Conservation (phyloP, 257 asterid genomes). For the Lantana camara region DNA sequence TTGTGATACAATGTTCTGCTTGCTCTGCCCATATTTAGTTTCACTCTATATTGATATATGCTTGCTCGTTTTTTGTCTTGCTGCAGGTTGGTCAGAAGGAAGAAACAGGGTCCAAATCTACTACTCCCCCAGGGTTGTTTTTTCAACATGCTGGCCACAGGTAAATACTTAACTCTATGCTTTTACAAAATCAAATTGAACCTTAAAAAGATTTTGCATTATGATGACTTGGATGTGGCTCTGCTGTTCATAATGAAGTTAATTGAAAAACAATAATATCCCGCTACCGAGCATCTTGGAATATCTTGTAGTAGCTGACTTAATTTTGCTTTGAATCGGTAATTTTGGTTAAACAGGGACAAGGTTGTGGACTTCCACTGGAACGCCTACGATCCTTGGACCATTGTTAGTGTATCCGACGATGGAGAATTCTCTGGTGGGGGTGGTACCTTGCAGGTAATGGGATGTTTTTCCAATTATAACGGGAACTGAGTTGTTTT, state of each 20-base stretch:
- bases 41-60: neutral
- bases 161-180: slow-evolving; percentile 44
- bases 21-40: slow-evolving; percentile 12
- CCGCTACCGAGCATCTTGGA: slow-evolving; percentile 1
- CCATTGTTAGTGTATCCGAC: slow-evolving; percentile 86
- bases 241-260: neutral
- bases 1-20: too few species aligned
- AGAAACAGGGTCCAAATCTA: slow-evolving; percentile 56
- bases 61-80: slow-evolving; percentile 20
- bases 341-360: slow-evolving; percentile 58
- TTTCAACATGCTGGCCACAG: slow-evolving; percentile 99
- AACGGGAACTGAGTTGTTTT: slow-evolving; percentile 21
- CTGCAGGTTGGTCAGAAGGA: slow-evolving; percentile 69
- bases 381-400: slow-evolving; percentile 92
- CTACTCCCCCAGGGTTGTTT: slow-evolving; percentile 74
- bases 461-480: neutral
- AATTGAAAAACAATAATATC: neutral
- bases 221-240: neutral
- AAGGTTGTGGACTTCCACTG: slow-evolving; percentile 96
- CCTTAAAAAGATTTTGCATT: slow-evolving; percentile 7
- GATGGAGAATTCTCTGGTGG: slow-evolving; percentile 87
- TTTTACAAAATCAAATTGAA: slow-evolving; percentile 1
- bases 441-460: slow-evolving; percentile 96
- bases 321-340: neutral
- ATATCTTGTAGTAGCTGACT: neutral